Base-by-base conservation (phyloP, 164 flowering plant genomes). In the Berberis thunbergii region DNA sequence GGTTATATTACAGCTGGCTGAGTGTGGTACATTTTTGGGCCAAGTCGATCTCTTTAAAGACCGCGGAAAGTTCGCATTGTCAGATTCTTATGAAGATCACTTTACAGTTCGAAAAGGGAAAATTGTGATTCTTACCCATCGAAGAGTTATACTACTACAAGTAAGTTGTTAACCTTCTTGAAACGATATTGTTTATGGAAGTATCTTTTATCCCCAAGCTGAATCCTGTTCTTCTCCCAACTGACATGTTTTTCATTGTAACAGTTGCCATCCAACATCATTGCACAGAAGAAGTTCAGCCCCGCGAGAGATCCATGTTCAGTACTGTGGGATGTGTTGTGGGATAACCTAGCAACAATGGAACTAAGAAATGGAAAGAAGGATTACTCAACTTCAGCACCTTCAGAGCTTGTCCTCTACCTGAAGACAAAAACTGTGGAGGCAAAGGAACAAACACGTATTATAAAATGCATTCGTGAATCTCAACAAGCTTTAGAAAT, bases 21-120 rank as follows among this genome's bases (percentile, higher is more conserved):
- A 95, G 75, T 91, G 83, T 53, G 97, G 90, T 60, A 79, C 98
- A 57, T 88, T 95, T 75, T 83, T 95, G 13, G 81, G 87, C 66
- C 98, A 90, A 79, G 99, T 91, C 63, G 99, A 95, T 76, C 81
- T 95, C 39, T 91, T 95, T 70, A 91, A 88, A 80, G 96, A 89
- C 6, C 90, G 99, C 61, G 99, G 91, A 45, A 95, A 95, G 78
- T 95, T 95, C 80, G 97, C 97, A 50, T 72, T 95, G 57, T 78
- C 99, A 49, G 99, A 95, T 83, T 95, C 99, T n/a, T 95, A 91
- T 74, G 97, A 91, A 83, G 85, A 86, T 69, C 99, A 95, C 63
- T 95, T 91, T 69, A 50, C 81, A 61, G 97, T 95, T 53, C 97
- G 89, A 4, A 88, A 91, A 70, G 96, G 92, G 59, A 87, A 83